phyloP scores from a whole-genome alignment of 495 filamentous ascomycete genomes.

The Xylaria sp. region DNA sequence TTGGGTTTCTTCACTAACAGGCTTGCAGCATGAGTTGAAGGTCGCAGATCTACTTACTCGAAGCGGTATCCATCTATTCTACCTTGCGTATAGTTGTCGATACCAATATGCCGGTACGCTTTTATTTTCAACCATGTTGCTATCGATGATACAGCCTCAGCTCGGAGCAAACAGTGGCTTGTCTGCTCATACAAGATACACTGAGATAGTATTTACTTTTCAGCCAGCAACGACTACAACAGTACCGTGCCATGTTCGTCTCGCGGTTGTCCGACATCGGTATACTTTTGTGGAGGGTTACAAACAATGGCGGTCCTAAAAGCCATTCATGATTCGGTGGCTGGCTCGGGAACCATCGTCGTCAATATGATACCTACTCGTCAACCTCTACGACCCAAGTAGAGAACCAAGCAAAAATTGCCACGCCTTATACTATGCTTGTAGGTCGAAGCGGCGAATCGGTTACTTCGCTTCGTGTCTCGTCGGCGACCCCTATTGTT shows the following conservation, averaged over 20 bases:
- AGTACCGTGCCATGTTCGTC: background rate
- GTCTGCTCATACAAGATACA: background rate
- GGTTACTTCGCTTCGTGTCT: slow-evolving; percentile 8
- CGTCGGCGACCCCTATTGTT: background rate
- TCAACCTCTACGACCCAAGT: background rate
- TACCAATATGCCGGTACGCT: background rate
- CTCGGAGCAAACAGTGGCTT: background rate
- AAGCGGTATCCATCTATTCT: too few species aligned
- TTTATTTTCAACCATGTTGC: background rate
- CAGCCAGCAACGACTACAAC: background rate
- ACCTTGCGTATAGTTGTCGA: background rate
- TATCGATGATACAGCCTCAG: background rate
- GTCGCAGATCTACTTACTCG: background rate
- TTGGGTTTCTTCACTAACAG: background rate
- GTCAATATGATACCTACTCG: slow-evolving; percentile 1
- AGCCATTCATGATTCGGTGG: slow-evolving; percentile 1
- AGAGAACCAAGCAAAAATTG: slow-evolving; percentile 6
- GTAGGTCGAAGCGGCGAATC: background rate
- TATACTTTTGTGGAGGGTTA: background rate
- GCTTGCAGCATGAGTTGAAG: background rate
- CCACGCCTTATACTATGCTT: slow-evolving; percentile 4
- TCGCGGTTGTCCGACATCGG: slow-evolving; percentile 17
- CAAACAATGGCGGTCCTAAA: background rate
- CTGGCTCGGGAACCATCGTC: background rate
- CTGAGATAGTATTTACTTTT: background rate